Evolutionary conservation across 2,329 filamentous ascomycete genomes (phyloP), one percentile per base, ranked within the genome.

Genomic region (Endocalyx cinctus): DNA sequence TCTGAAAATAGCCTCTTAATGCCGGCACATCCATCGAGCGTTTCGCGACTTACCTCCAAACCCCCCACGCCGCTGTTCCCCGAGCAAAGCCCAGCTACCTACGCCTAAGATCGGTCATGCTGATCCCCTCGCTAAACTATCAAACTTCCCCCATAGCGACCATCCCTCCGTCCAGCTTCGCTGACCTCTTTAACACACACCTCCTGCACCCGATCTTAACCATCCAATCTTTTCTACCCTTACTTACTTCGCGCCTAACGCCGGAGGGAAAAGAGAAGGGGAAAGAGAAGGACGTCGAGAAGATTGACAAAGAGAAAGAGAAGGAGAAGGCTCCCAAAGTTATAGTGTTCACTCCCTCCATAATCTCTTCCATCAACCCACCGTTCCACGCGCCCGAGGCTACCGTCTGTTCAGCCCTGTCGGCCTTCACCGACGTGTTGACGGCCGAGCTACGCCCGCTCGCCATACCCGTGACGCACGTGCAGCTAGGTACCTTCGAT

Each of bases 401-500:
- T 22, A 83, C 85, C 4, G 77, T 92, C n/a, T 84, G 84, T 46
- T 83, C 84, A 14, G 90, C 87, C 4, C 73, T 97, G n/a, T 80
- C 85, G 10, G 85, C 87, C 17, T 95, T 95, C 56, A 84, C 86
- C 17, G 76, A 84, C 31, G 85, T 87, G 1, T 71, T 97, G 10
- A 74, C 84, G 11, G 79, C 80, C 34, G 92, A 97, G 66, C 74
- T 96, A 25, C 71, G 74, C 4, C 79, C 86, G 4, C 70, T 92
- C 22, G 75, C 73, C 33, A 83, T 96, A 33, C 77, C 83, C 25
- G 84, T 96, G 14, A 84, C 84, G 2, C 87, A 96, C 55, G 73
- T 98, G 57, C 87, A 90, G 60, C 79, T 97, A 2, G 92, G 92
- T 38, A 89, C 87, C 15, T 87, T 98, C 56, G 90, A 97, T 60